Conservation (phyloP, 1,284 basidiomycete genomes). For the Takashimella koratensis region DNA sequence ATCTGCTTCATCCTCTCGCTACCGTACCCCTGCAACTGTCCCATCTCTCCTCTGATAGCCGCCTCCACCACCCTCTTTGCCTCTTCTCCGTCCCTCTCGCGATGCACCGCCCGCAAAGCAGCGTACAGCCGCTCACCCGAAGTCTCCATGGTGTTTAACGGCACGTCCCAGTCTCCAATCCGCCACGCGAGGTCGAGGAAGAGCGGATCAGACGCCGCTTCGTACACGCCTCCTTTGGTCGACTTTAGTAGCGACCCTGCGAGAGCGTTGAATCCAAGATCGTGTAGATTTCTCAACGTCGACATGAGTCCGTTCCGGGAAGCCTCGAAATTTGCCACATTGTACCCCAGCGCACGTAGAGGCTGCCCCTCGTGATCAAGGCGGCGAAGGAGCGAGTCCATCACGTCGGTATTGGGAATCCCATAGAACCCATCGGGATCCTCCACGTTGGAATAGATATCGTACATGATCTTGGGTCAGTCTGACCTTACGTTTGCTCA, state of each 20-base stretch:
- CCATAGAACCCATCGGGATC: conserved; percentile 98
- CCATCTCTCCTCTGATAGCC: conserved; percentile 61
- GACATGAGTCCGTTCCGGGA: conserved; percentile 23
- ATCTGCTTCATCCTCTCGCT: conserved; percentile 74
- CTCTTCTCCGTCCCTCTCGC: conserved; percentile 59
- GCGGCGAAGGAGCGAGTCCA: conserved; percentile 71
- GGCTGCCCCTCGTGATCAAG: conserved; percentile 91
- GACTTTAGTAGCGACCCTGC: conserved; percentile 52
- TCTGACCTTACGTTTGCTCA: conserved; percentile 7
- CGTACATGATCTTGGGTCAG: conserved; percentile 63
- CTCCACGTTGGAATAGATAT: conserved; percentile 90
- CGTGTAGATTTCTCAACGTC: conserved; percentile 66
- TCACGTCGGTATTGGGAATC: conserved; percentile 70
- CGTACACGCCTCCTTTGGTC: neutral
- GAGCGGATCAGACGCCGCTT: conserved; percentile 53
- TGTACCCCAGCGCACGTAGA: conserved; percentile 83
- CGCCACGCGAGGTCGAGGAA: conserved; percentile 82
- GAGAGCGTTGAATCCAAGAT: conserved; percentile 80
- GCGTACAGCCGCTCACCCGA: conserved; percentile 64
- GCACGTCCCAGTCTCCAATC: conserved; percentile 87
- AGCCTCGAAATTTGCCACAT: conserved; percentile 78
- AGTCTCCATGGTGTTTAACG: conserved; percentile 51
- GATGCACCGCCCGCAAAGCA: conserved; percentile 70
- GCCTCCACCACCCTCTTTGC: conserved; percentile 55
- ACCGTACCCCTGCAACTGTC: conserved; percentile 62